Evolutionary conservation across 164 flowering plant species (phyloP).

Genomic region (Magnolia changhungtana): DNA sequence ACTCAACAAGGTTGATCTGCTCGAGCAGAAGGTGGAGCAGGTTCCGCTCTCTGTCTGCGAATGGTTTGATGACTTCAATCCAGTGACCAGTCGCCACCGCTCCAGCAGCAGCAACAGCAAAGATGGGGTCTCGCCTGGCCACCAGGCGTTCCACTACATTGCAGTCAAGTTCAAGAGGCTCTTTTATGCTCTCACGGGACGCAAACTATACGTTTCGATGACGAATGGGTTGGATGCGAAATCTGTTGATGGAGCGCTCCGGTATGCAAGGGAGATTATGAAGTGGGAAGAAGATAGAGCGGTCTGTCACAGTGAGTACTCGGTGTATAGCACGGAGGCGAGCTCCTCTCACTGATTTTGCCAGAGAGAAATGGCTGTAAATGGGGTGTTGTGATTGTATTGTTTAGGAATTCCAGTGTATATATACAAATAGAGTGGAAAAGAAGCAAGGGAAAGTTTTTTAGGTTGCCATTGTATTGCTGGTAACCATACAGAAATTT

Average conservation of each 20-base stretch:
- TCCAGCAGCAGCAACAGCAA: conserved; percentile 34
- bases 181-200: conserved; percentile 62
- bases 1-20: conserved; percentile 73
- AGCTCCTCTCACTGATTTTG: conserved; percentile 51
- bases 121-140: conserved; percentile 51
- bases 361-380: conserved; percentile 2
- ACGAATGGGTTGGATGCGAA: conserved; percentile 63
- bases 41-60: conserved; percentile 64
- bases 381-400: neutral
- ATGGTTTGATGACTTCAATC: conserved; percentile 88
- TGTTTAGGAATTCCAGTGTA: neutral
- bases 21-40: conserved; percentile 69
- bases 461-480: neutral
- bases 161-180: conserved; percentile 91
- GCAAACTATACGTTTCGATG: conserved; percentile 63
- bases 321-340: conserved; percentile 68
- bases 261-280: conserved; percentile 74
- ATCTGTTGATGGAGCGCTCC: conserved; percentile 69
- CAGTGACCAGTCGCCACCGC: conserved; percentile 53
- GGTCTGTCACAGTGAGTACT: conserved; percentile 51
- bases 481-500: neutral
- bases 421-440: neutral
- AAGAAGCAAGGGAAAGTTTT: neutral
- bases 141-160: conserved; percentile 66
- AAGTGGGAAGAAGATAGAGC: conserved; percentile 87